Base-by-base conservation (phyloP, 345 rosid species). In the Gossypium raimondii region DNA sequence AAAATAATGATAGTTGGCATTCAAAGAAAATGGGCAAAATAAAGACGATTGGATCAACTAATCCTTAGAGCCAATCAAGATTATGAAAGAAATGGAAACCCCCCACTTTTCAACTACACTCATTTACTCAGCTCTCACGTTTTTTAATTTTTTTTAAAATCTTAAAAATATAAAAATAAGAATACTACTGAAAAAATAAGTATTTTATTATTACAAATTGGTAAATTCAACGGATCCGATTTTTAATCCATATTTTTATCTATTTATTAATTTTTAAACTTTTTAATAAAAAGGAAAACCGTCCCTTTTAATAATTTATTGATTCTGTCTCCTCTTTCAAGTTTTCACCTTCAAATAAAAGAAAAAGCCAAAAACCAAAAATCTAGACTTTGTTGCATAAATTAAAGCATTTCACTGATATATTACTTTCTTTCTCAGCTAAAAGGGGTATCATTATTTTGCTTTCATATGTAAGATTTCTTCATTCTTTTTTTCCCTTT, bases 391-490 rank as follows among this genome's bases (percentile, higher is more conserved):
- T 61, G 22, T 1, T 18, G 24, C 58, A 59, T 45, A 61, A 50
- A 52, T 29, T 73, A 1, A 43, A 59, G 29, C 69, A 29, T n/a
- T 72, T 20, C 18, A 57, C 43, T 14, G 22, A 18, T 12, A 4
- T 57, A 6, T 44, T 24, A 61, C 68, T 47, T 34, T 58, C 53
- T 17, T 3, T 56, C 63, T 73, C 34, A 7, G 67, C 27, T n/a
- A 0, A 60, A 73, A 73, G n/a, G 69, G 70, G 58, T 61, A n/a
- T 73, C 76, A 73, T 61, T 61, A 60, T 61, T 61, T 48, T 73
- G 60, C 59, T 61, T 73, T 62, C 11, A 18, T 12, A 27, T 47
- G 76, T 62, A 73, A 73, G 76, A 60, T 72, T 60, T 73, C 51
- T n/a, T 71, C 11, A 13, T 51, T 18, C 3, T 47, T 59, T 60